These are phyloP conservation scores for Trichosporon inkin DNA, from an alignment of 1,284 basidiomycete genomes.

Conservation along the genomic window DNA sequence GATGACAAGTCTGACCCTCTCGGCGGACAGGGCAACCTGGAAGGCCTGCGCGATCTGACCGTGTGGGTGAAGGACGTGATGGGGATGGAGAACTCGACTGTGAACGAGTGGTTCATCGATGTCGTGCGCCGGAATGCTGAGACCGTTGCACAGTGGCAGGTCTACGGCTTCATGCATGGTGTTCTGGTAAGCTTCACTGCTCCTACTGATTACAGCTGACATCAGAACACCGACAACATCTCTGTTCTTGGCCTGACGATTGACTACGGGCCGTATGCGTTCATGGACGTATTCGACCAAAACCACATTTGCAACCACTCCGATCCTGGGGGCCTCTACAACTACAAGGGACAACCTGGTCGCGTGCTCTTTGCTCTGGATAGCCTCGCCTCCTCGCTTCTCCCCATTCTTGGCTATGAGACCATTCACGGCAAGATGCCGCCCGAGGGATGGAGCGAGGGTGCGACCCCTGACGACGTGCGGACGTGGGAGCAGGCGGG, in stretches of 20 bases:
- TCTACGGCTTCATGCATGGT: slow-evolving; percentile 74
- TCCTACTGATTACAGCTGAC: not conserved
- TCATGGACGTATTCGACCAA: slow-evolving; percentile 86
- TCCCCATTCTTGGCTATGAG: slow-evolving; percentile 76
- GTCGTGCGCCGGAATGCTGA: slow-evolving; percentile 74
- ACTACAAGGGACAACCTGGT: slow-evolving; percentile 59
- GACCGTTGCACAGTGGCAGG: slow-evolving; percentile 92
- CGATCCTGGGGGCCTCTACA: slow-evolving; percentile 79
- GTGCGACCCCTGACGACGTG: slow-evolving; percentile 60
- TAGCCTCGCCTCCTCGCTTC: slow-evolving; percentile 66
- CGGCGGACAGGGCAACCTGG: slow-evolving; percentile 62
- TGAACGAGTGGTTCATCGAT: slow-evolving; percentile 69
- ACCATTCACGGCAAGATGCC: slow-evolving; percentile 57
- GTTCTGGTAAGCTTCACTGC: slow-evolving; percentile 59
- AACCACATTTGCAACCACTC: slow-evolving; percentile 91
- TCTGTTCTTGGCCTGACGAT: slow-evolving; percentile 86
- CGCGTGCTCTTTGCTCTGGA: slow-evolving; percentile 66
- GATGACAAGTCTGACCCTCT: slow-evolving; percentile 24
- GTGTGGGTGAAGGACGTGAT: slow-evolving; percentile 64
- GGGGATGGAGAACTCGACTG: slow-evolving; percentile 56
- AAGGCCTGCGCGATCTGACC: slow-evolving; percentile 66
- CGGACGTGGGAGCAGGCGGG: slow-evolving; percentile 62
- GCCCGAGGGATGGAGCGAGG: slow-evolving; percentile 61
- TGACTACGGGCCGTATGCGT: slow-evolving; percentile 90
- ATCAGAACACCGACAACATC: slow-evolving; percentile 81